Conservation (phyloP, 164 flowering plant genomes). For the Annona cherimola region DNA sequence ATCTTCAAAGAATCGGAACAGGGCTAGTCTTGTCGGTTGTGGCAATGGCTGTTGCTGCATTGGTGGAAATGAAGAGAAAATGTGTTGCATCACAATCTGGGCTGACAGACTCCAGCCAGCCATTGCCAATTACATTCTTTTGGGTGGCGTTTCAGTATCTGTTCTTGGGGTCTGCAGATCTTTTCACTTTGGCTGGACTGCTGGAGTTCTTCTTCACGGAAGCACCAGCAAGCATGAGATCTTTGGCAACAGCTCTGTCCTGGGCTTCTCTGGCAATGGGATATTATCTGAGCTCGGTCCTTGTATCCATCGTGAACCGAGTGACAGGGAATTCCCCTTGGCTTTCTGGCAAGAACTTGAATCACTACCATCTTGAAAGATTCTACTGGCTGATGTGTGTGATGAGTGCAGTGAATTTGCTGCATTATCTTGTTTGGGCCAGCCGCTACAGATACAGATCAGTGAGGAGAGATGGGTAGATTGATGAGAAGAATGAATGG, state of each 20-base stretch:
- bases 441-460: conserved; percentile 46
- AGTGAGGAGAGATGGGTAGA: background rate
- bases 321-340: conserved; percentile 48
- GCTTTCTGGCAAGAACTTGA: conserved; percentile 65
- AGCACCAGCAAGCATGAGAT: conserved; percentile 78
- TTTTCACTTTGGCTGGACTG: conserved; percentile 78
- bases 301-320: conserved; percentile 54
- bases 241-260: conserved; percentile 76
- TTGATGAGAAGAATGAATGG: background rate
- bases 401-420: conserved; percentile 58
- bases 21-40: conserved; percentile 70
- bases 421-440: conserved; percentile 73
- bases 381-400: conserved; percentile 79
- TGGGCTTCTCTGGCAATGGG: conserved; percentile 86
- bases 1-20: conserved; percentile 70
- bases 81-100: conserved; percentile 35
- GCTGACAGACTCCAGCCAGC: conserved; percentile 33
- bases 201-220: conserved; percentile 91
- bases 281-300: conserved; percentile 73
- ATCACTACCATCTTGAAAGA: conserved; percentile 67
- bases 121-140: conserved; percentile 66
- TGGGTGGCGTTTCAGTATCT: conserved; percentile 81
- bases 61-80: conserved; percentile 69
- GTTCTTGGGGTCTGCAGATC: conserved; percentile 85
- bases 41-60: conserved; percentile 85